Percentiles rank a stretch among this genome's conserved stretches.
Evolutionary conservation across 768 basidiomycete species (phyloP).

Genomic region (Suillus weaverae): DNA sequence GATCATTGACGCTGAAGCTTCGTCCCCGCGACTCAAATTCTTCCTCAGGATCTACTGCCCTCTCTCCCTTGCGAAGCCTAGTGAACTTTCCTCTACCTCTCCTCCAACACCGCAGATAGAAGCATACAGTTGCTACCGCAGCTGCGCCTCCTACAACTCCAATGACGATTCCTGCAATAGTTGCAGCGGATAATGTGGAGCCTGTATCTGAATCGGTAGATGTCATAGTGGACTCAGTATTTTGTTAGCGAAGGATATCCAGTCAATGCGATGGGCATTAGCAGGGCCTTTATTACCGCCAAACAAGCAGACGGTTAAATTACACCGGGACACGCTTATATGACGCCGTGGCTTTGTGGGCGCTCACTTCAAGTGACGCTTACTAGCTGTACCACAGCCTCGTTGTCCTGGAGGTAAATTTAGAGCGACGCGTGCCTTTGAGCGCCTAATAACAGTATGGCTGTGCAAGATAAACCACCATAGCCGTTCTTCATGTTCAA

Average conservation of each 20-base stretch:
- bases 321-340: neutral
- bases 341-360: neutral
- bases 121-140: constrained; percentile 13
- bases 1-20: neutral
- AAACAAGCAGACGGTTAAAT: neutral
- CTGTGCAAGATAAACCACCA: neutral
- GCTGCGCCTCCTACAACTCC: constrained; percentile 17
- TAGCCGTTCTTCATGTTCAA: neutral
- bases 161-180: constrained; percentile 24
- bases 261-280: neutral
- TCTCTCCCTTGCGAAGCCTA: constrained; percentile 14
- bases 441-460: neutral
- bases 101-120: constrained; percentile 16
- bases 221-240: neutral
- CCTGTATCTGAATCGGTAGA: neutral
- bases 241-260: neutral
- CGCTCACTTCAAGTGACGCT: neutral
- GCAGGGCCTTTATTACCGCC: neutral
- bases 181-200: constrained; percentile 10
- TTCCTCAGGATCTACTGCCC: neutral
- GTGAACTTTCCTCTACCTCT: constrained; percentile 14
- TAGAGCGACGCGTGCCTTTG: neutral
- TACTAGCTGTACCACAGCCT: neutral
- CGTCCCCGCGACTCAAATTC: neutral
- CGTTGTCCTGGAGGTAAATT: neutral